Percentiles rank a stretch among this genome's conserved stretches.
Conservation (phyloP, 495 filamentous ascomycete genomes). For the Saxispiralis lemnorum region DNA sequence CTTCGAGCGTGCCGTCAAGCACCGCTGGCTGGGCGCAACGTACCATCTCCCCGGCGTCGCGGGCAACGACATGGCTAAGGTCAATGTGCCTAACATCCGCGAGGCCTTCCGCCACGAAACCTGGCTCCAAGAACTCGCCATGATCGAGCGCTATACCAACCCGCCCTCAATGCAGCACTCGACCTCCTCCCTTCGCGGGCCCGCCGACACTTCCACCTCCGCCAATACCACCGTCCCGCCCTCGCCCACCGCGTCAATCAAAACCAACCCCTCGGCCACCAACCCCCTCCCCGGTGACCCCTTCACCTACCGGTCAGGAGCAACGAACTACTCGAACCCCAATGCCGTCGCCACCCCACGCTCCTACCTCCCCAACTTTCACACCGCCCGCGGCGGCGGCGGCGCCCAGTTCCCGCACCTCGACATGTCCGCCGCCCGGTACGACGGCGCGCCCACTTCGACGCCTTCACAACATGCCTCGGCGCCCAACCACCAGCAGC, state of each 20-base stretch:
- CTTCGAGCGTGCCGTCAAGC: slow-evolving; percentile 75
- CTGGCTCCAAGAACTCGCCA: slow-evolving; percentile 55
- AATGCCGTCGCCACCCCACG: neutral
- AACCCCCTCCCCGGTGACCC: slow-evolving; percentile 1
- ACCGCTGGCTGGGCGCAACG: slow-evolving; percentile 67
- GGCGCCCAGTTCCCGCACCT: neutral
- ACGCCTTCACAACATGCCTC: neutral
- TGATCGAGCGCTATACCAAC: slow-evolving; percentile 30
- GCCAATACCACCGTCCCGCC: slow-evolving; percentile 9
- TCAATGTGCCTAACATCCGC: slow-evolving; percentile 83
- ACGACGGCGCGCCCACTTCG: neutral
- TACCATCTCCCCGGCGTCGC: slow-evolving; percentile 54
- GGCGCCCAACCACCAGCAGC: neutral
- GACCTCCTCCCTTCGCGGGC: neutral
- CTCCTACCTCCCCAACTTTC: neutral
- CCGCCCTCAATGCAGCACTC: slow-evolving; percentile 3
- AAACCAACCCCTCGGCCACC: slow-evolving; percentile 16
- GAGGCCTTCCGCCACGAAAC: slow-evolving; percentile 80
- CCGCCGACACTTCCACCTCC: slow-evolving; percentile 11
- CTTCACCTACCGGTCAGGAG: neutral
- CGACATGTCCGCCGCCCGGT: neutral
- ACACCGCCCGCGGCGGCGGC: neutral
- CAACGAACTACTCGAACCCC: neutral
- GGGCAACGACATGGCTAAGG: slow-evolving; percentile 85
- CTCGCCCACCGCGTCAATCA: slow-evolving; percentile 18